Conservation (phyloP, 495 filamentous ascomycete genomes). For the Penicillium canescens region DNA sequence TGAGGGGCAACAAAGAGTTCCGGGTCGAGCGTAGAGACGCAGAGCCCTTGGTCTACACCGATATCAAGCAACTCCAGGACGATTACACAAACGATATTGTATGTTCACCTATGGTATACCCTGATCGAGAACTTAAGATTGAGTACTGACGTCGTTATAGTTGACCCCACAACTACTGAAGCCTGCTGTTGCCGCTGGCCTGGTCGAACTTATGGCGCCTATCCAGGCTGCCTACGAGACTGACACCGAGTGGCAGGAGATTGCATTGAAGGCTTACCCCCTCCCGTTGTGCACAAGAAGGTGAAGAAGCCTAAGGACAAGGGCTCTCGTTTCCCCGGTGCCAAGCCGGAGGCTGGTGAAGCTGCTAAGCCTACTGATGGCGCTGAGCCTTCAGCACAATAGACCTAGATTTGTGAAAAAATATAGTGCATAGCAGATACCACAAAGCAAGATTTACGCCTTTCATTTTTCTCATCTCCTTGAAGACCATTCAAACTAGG, state of each 20-base stretch:
- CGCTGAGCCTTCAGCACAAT: too few relatives aligned
- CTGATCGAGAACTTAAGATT: too few relatives aligned
- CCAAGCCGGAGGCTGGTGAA: neutral
- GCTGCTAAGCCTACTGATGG: neutral
- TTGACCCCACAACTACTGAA: conserved; percentile 79
- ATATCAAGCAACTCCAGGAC: conserved; percentile 62
- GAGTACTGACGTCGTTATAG: conserved; percentile 35
- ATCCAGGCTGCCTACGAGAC: conserved; percentile 66
- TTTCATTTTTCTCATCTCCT: too few relatives aligned
- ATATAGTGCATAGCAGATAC: too few relatives aligned
- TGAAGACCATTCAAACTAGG: too few relatives aligned
- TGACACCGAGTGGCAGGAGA: conserved; percentile 69
- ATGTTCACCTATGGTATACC: conserved; percentile 19
- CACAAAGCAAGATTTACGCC: too few relatives aligned
- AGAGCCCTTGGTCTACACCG: conserved; percentile 70
- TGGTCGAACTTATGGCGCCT: conserved; percentile 67
- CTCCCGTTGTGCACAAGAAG: neutral
- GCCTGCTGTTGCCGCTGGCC: conserved; percentile 61
- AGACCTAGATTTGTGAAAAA: too few relatives aligned
- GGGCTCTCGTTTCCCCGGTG: conserved; percentile 1
- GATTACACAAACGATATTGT: conserved; percentile 76
- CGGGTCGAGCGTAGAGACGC: conserved; percentile 42
- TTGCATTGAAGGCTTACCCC: conserved; percentile 23
- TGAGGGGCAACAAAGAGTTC: conserved; percentile 21
- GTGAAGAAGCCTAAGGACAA: conserved; percentile 2